A percentile compares a stretch with the other conserved stretches of the same genome.
phyloP scores from a whole-genome alignment of 2,329 filamentous ascomycete species.

The Claviceps sp. region DNA sequence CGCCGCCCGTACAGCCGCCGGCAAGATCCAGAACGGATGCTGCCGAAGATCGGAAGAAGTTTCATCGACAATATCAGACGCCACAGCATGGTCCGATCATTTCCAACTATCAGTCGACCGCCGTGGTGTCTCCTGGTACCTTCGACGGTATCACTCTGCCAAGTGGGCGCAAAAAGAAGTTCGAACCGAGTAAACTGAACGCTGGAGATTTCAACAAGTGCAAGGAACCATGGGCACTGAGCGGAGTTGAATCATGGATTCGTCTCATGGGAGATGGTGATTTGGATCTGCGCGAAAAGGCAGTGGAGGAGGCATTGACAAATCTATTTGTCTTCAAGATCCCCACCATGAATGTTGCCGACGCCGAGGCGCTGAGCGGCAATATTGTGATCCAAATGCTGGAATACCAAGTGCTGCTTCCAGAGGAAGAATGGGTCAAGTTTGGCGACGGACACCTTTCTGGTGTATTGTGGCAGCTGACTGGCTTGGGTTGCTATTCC shows the following conservation, averaged over 20 bases:
- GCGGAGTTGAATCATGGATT: slow-evolving; percentile 76
- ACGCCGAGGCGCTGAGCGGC: slow-evolving; percentile 75
- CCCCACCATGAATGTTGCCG: slow-evolving; percentile 94
- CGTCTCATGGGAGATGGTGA: slow-evolving; percentile 84
- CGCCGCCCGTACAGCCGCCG: slow-evolving; percentile 67
- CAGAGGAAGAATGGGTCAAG: slow-evolving; percentile 96
- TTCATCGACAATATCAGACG: slow-evolving; percentile 37
- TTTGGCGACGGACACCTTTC: slow-evolving; percentile 70
- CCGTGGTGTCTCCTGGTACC: slow-evolving; percentile 39
- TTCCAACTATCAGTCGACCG: slow-evolving; percentile 43
- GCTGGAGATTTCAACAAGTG: slow-evolving; percentile 74
- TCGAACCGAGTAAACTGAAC: slow-evolving; percentile 73
- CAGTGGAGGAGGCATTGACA: slow-evolving; percentile 76
- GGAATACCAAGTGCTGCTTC: slow-evolving; percentile 59
- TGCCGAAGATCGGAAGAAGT: slow-evolving; percentile 51
- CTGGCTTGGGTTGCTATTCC: slow-evolving; percentile 82
- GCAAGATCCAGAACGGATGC: slow-evolving; percentile 90
- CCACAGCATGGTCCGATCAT: slow-evolving; percentile 39
- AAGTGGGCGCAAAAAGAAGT: slow-evolving; percentile 64
- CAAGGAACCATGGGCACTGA: slow-evolving; percentile 82
- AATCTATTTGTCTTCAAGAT: slow-evolving; percentile 88
- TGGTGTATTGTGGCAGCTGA: slow-evolving; percentile 87
- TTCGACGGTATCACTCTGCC: slow-evolving; percentile 80
- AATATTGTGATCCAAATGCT: slow-evolving; percentile 73
- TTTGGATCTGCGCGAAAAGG: slow-evolving; percentile 70